A percentile compares a stretch with the other conserved stretches of the same genome.
Evolutionary conservation across 768 basidiomycete species (phyloP).

Genomic region (Russula emetica): DNA sequence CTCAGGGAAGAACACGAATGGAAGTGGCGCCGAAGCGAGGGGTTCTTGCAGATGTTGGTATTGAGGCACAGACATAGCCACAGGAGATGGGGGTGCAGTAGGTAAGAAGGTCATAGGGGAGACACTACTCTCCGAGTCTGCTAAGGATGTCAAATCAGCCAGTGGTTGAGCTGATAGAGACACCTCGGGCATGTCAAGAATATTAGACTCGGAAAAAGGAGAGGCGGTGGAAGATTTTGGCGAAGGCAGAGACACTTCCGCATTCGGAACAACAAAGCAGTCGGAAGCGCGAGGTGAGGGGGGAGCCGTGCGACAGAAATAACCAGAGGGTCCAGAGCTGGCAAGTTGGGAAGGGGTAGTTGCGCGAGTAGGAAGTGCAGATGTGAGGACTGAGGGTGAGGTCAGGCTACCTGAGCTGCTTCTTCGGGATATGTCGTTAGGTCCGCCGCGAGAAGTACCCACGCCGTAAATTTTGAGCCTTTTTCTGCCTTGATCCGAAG

Average conservation of each 20-base stretch:
- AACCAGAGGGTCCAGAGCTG: slow-evolving; percentile 24
- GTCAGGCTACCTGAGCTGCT: slow-evolving; percentile 34
- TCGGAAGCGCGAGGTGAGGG: slow-evolving; percentile 23
- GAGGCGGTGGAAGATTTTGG: slow-evolving; percentile 21
- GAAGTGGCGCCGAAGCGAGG: slow-evolving; percentile 22
- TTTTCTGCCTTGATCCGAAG: slow-evolving; percentile 42
- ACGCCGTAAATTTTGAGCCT: slow-evolving; percentile 69
- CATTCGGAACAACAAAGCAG: slow-evolving; percentile 14
- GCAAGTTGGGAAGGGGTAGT: slow-evolving; percentile 33
- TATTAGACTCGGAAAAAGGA: slow-evolving; percentile 6
- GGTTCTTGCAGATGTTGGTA: slow-evolving; percentile 21
- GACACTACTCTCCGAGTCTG: slow-evolving; percentile 6
- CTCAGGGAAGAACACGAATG: slow-evolving; percentile 52
- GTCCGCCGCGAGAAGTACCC: slow-evolving; percentile 39
- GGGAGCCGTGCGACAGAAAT: slow-evolving; percentile 25
- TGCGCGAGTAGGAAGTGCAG: slow-evolving; percentile 33
- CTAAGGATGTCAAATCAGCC: neutral
- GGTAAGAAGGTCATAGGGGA: slow-evolving; percentile 28
- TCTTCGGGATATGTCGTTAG: slow-evolving; percentile 32
- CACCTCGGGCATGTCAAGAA: slow-evolving; percentile 16
- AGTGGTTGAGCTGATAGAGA: neutral
- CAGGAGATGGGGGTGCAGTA: slow-evolving; percentile 30
- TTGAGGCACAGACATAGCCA: slow-evolving; percentile 17
- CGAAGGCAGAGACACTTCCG: slow-evolving; percentile 21
- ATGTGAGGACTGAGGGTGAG: slow-evolving; percentile 33